These are phyloP conservation scores for Scedosporium boydii DNA, from an alignment of 2,329 filamentous ascomycete species.

Conservation along the genomic window DNA sequence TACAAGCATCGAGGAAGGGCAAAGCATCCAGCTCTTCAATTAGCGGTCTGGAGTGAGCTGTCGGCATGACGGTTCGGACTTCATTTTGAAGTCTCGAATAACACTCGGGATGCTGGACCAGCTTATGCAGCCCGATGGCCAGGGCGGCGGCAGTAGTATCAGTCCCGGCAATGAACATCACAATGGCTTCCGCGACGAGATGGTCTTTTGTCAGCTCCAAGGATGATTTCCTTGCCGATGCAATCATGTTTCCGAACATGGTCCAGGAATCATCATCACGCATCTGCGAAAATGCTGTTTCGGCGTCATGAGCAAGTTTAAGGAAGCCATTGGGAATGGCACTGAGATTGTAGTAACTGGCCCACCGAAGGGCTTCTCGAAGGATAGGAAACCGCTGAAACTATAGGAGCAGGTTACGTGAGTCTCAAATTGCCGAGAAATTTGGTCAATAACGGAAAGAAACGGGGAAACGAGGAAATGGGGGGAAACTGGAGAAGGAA, in stretches of 20 bases:
- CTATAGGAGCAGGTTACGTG: background rate
- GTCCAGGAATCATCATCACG: background rate
- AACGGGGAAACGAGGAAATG: too few species aligned
- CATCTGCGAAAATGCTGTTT: background rate
- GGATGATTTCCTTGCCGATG: background rate
- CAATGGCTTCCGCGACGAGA: slow-evolving; percentile 2
- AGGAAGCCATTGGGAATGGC: background rate
- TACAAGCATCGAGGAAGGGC: slow-evolving; percentile 5
- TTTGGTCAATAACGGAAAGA: too few species aligned
- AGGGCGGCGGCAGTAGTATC: slow-evolving; percentile 1
- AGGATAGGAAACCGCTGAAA: background rate
- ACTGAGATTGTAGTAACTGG: background rate
- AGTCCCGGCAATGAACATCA: slow-evolving; percentile 7
- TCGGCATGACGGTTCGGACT: background rate
- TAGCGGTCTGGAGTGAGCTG: background rate
- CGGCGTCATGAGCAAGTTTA: background rate
- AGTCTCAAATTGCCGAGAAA: too few species aligned
- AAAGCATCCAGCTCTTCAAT: slow-evolving; percentile 2
- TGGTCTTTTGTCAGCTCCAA: background rate
- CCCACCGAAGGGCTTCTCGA: background rate
- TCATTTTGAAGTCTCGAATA: slow-evolving; percentile 2
- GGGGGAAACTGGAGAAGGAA: too few species aligned
- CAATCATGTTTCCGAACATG: background rate
- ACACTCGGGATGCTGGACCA: background rate
- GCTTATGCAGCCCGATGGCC: slow-evolving; percentile 4